Conservation (phyloP, 2,329 filamentous ascomycete genomes). For the Pyrenophora teres region DNA sequence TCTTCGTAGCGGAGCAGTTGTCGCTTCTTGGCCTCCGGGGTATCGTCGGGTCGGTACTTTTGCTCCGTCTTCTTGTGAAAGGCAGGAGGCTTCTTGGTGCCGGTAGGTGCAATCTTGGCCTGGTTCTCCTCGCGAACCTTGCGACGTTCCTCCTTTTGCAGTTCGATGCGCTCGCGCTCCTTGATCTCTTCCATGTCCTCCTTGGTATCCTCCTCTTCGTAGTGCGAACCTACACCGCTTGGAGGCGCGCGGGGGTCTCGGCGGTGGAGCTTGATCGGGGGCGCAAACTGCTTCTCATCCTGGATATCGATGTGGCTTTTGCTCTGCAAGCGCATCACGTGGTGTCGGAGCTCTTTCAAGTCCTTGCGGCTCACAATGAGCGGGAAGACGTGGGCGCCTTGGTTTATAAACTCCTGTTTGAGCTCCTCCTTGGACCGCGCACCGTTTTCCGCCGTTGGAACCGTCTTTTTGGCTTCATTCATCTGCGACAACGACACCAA, state of each 20-base stretch:
- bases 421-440: conserved; percentile 28
- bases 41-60: conserved; percentile 80
- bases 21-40: conserved; percentile 70
- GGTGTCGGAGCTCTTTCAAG: conserved; percentile 78
- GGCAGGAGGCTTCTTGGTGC: conserved; percentile 67
- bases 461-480: conserved; percentile 32
- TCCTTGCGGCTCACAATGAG: conserved; percentile 83
- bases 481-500: conserved; percentile 42
- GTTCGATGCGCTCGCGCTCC: conserved; percentile 63
- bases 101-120: conserved; percentile 88
- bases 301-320: conserved; percentile 68
- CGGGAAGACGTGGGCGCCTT: conserved; percentile 52
- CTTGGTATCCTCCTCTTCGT: conserved; percentile 61
- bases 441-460: conserved; percentile 13
- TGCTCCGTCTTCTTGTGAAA: conserved; percentile 82
- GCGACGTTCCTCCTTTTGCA: conserved; percentile 74
- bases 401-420: conserved; percentile 32
- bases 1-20: conserved; percentile 82
- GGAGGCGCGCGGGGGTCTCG: conserved; percentile 75
- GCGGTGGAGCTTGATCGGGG: conserved; percentile 86
- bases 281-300: conserved; percentile 81
- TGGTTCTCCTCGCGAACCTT: conserved; percentile 84
- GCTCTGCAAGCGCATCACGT: conserved; percentile 78
- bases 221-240: conserved; percentile 48
- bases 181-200: conserved; percentile 70